Conservation (phyloP, 495 filamentous ascomycete species). For the Terfezia claveryi region DNA sequence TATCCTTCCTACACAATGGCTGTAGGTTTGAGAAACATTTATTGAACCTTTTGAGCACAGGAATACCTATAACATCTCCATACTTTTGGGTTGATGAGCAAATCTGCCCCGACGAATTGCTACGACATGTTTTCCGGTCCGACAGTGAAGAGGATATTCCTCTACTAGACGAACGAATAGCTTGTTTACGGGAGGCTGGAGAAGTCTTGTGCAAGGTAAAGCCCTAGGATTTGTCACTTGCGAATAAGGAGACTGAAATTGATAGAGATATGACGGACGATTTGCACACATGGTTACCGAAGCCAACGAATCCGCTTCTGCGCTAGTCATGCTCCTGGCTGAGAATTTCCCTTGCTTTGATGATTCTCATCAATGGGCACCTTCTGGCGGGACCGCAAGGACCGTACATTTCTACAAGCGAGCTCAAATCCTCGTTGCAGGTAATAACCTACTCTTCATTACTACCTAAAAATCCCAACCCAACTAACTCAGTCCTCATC, state of each 20-base stretch:
- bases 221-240: slow-evolving; percentile 1
- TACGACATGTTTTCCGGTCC: slow-evolving; percentile 66
- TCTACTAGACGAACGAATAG: slow-evolving; percentile 51
- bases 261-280: slow-evolving; percentile 55
- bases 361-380: slow-evolving; percentile 51
- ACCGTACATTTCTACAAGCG: slow-evolving; percentile 70
- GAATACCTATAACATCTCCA: slow-evolving; percentile 71
- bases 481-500: neutral
- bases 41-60: slow-evolving; percentile 23
- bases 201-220: slow-evolving; percentile 62
- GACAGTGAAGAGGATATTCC: slow-evolving; percentile 72
- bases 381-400: slow-evolving; percentile 21
- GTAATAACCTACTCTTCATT: slow-evolving; percentile 1
- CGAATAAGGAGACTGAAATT: slow-evolving; percentile 16
- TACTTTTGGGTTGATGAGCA: slow-evolving; percentile 67
- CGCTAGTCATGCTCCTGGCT: slow-evolving; percentile 60
- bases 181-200: slow-evolving; percentile 68
- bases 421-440: slow-evolving; percentile 80
- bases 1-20: too few species aligned
- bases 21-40: neutral
- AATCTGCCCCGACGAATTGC: slow-evolving; percentile 49
- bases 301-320: slow-evolving; percentile 58
- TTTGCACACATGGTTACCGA: slow-evolving; percentile 51
- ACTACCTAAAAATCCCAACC: neutral
- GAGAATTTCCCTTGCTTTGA: slow-evolving; percentile 67